Evolutionary conservation across 2,329 filamentous ascomycete species (phyloP).

Genomic region (Exophiala sp.): DNA sequence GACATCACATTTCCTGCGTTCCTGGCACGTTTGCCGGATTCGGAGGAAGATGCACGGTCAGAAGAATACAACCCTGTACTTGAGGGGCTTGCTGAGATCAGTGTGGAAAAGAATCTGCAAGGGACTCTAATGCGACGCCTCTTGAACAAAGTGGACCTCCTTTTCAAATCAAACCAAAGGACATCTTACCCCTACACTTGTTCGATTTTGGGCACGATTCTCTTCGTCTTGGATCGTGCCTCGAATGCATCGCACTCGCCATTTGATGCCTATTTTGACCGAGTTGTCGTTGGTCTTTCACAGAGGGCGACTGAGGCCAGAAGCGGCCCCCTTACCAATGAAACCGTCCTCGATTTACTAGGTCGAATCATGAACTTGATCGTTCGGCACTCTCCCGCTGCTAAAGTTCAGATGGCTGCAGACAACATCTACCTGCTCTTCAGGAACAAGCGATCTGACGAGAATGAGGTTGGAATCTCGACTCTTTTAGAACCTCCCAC

Average conservation of each 20-base stretch:
- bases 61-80: conserved; percentile 50
- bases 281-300: conserved; percentile 45
- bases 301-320: conserved; percentile 34
- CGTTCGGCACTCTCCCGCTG: conserved; percentile 48
- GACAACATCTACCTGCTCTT: conserved; percentile 53
- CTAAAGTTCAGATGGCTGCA: conserved; percentile 48
- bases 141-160: conserved; percentile 56
- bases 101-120: conserved; percentile 56
- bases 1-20: conserved; percentile 62
- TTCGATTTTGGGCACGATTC: conserved; percentile 54
- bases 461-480: background rate
- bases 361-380: conserved; percentile 57
- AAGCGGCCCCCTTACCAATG: conserved; percentile 44
- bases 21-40: conserved; percentile 57
- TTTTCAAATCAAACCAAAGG: conserved; percentile 46
- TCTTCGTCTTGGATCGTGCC: conserved; percentile 51
- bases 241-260: conserved; percentile 6
- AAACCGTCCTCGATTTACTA: conserved; percentile 52
- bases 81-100: conserved; percentile 60
- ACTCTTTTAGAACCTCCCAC: conserved; percentile 27
- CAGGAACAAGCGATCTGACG: conserved; percentile 27
- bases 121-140: conserved; percentile 58
- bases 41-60: conserved; percentile 42
- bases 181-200: conserved; percentile 51
- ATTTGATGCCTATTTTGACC: conserved; percentile 45